These are phyloP conservation scores for Penicillium sp. DNA, from an alignment of 2,329 filamentous ascomycete genomes.

Conservation along the genomic window DNA sequence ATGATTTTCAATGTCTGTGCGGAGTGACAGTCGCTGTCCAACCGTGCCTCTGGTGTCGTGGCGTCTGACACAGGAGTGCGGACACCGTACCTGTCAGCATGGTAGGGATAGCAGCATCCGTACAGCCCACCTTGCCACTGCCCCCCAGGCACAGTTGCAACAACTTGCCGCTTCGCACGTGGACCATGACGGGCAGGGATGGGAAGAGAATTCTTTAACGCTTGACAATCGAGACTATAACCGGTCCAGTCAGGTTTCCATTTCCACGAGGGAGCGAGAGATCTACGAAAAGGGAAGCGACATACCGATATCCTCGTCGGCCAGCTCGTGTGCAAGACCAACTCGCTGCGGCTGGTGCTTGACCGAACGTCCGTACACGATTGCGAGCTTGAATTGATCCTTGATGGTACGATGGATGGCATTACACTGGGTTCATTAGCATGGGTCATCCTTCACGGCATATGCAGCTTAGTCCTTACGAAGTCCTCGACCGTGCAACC, in stretches of 20 bases:
- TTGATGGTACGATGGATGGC: conserved; percentile 93
- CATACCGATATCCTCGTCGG: conserved; percentile 94
- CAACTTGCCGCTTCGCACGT: conserved; percentile 22
- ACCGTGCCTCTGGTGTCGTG: conserved; percentile 14
- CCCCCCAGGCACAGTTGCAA: conserved; percentile 21
- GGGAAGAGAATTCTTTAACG: conserved; percentile 45
- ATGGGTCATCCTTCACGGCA: not conserved
- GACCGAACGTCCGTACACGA: conserved; percentile 96
- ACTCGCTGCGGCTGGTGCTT: conserved; percentile 98
- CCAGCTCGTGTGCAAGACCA: conserved; percentile 81
- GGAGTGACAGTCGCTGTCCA: conserved; percentile 16
- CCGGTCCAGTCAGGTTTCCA: conserved; percentile 21
- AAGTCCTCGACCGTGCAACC: conserved; percentile 95
- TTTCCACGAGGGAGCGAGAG: not conserved
- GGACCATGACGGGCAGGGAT: conserved; percentile 24
- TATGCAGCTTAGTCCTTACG: conserved; percentile 54
- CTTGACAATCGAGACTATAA: conserved; percentile 61
- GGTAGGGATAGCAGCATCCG: conserved; percentile 12
- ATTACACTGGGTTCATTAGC: conserved; percentile 66
- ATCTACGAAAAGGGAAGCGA: conserved; percentile 16
- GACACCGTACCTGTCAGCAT: conserved; percentile 26
- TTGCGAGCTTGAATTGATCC: conserved; percentile 89
- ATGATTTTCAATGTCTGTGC: conserved; percentile 18
- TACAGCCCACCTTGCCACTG: conserved; percentile 14
- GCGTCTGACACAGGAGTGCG: conserved; percentile 26